Base-by-base conservation (phyloP, 2,329 filamentous ascomycete species). In the Metarhizium rileyi region DNA sequence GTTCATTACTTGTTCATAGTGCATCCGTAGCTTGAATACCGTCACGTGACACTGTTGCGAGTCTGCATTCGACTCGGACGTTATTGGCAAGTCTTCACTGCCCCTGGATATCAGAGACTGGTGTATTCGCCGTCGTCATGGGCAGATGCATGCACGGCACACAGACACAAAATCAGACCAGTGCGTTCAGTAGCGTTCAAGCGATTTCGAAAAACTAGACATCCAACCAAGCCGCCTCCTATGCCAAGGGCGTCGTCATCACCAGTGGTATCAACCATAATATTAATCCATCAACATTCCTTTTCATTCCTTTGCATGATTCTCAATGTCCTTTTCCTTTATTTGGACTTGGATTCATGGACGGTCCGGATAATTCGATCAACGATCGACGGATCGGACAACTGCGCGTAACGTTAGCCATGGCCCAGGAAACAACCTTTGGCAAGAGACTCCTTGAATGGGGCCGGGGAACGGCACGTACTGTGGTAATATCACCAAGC, bases 301-400 rank as follows among this genome's bases (percentile, higher is more conserved):
- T 42, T 43, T 27, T 26, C 27, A 7, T 30, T 9, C 16, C 33
- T 25, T 20, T 50, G 18, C 8, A 38, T 46, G 12, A 22, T 3
- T 23, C 6, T 23, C 5, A 16, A 30, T 20, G 25, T 33, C 16
- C 5, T 28, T 38, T 20, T 20, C n/a, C n/a, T 27, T 68, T 67
- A 78, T 66, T 77, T 78, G 66, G 73, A 76, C 65, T 67, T 74
- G 45, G 72, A 66, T 56, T 79, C 75, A 60, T 91, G 85, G 48
- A 96, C 91, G 44, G 77, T 80, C 55, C 80, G 71, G 66, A 97
- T 95, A 64, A 98, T 96, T 73, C 84, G 91, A 44, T 86, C 82
- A 25, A 98, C 91, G 23, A 97, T 84, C 52, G 75, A 81, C 44
- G 93, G 93, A 67, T 98, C 90, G 52, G 89, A 93, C 47, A 97